Conservation (phyloP, 2,329 filamentous ascomycete species). For the Fusarium nurragi region DNA sequence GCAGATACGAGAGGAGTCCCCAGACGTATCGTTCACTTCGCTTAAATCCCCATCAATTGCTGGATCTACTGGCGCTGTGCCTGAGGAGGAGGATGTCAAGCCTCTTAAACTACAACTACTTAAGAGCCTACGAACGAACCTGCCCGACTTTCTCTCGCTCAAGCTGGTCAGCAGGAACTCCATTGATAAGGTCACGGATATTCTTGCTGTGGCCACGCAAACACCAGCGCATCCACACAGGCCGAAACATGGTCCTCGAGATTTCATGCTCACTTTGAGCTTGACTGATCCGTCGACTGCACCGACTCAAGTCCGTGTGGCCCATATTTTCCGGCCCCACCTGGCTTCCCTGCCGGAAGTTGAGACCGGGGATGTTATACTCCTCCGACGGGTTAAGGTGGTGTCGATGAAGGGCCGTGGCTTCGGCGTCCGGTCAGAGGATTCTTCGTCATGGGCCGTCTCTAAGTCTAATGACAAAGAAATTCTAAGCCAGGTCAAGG, state of each 20-base stretch:
- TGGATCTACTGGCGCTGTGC: conserved; percentile 32
- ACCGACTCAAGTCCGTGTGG: conserved; percentile 60
- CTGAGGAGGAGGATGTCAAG: conserved; percentile 45
- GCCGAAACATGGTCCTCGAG: conserved; percentile 65
- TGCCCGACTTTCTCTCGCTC: conserved; percentile 64
- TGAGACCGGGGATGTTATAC: conserved; percentile 64
- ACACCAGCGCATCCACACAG: conserved; percentile 61
- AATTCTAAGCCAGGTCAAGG: conserved; percentile 63
- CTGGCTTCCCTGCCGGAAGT: conserved; percentile 65
- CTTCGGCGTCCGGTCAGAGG: conserved; percentile 65
- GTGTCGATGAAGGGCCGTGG: conserved; percentile 63
- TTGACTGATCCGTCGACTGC: conserved; percentile 66
- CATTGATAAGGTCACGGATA: conserved; percentile 60
- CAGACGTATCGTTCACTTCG: conserved; percentile 33
- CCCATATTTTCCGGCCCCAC: conserved; percentile 68
- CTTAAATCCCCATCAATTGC: conserved; percentile 45
- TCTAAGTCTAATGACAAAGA: conserved; percentile 58
- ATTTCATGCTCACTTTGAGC: conserved; percentile 68
- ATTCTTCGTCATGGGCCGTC: conserved; percentile 69
- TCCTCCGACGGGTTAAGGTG: conserved; percentile 66
- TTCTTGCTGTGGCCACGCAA: conserved; percentile 64
- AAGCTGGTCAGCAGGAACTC: conserved; percentile 62
- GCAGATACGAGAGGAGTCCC: conserved; percentile 33
- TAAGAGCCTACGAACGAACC: conserved; percentile 57
- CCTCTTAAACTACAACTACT: conserved; percentile 58